Evolutionary conservation across 2,329 filamentous ascomycete species (phyloP).

Genomic region (Pyricularia grisea): DNA sequence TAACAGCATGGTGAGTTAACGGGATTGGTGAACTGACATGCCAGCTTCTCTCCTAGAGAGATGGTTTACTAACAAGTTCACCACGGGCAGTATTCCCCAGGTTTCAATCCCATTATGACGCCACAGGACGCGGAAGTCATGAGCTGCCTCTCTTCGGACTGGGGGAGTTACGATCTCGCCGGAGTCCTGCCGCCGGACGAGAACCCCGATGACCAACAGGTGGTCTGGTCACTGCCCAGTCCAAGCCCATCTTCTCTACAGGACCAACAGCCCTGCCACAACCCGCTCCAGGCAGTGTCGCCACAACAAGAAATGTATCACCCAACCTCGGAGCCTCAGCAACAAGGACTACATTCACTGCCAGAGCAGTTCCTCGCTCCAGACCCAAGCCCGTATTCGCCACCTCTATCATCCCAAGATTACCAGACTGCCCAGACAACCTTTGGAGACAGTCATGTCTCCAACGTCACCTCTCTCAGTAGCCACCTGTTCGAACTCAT

Average conservation of each 20-base stretch:
- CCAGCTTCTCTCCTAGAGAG: neutral
- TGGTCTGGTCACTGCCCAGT: neutral
- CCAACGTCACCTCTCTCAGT: neutral
- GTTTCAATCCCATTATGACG: neutral
- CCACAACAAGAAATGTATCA: neutral
- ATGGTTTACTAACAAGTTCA: neutral
- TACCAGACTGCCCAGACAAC: neutral
- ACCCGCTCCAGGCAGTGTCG: neutral
- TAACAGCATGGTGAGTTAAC: neutral
- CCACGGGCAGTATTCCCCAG: neutral
- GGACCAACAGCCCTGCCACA: neutral
- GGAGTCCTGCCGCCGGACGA: neutral
- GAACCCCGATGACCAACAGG: neutral
- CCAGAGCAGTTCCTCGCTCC: neutral
- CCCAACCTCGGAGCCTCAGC: neutral
- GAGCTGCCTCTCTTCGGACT: neutral
- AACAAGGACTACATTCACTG: neutral
- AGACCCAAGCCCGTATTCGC: neutral
- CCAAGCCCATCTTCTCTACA: neutral
- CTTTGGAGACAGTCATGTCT: neutral
- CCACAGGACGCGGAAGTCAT: neutral
- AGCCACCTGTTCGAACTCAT: neutral
- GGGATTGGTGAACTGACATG: neutral
- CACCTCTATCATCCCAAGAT: neutral
- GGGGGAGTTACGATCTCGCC: neutral